Percentiles rank a stretch among this genome's conserved stretches.
Conservation (phyloP, 1,284 basidiomycete genomes). For the Schizophyllum amplum region DNA sequence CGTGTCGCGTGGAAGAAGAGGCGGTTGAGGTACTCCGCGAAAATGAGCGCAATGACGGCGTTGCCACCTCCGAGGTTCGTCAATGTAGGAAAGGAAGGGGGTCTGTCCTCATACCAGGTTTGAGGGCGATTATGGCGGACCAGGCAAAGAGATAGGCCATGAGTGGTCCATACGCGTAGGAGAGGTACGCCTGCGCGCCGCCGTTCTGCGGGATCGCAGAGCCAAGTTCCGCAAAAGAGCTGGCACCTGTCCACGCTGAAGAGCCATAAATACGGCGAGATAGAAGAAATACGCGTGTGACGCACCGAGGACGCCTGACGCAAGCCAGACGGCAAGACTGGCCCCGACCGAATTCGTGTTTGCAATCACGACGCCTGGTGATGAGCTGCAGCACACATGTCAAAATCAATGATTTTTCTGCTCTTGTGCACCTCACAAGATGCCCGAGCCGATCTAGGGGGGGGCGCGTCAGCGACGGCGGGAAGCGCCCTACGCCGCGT, state of each 20-base stretch:
- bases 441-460: constrained; percentile 77
- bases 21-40: constrained; percentile 83
- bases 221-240: constrained; percentile 84
- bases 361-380: constrained; percentile 84
- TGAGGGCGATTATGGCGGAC: constrained; percentile 84
- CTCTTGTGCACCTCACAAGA: constrained; percentile 54
- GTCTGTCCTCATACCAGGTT: constrained; percentile 57
- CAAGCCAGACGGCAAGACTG: constrained; percentile 74
- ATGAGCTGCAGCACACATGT: constrained; percentile 45
- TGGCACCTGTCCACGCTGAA: constrained; percentile 79
- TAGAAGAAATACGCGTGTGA: background rate
- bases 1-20: constrained; percentile 62
- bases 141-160: constrained; percentile 84
- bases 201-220: constrained; percentile 82
- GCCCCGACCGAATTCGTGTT: constrained; percentile 83
- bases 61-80: constrained; percentile 29
- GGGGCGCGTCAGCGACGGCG: background rate
- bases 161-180: constrained; percentile 84
- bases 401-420: constrained; percentile 4
- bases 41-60: constrained; percentile 66
- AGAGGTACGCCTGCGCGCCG: constrained; percentile 83
- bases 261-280: background rate
- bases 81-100: constrained; percentile 17
- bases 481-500: background rate
- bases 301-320: constrained; percentile 64